Evolutionary conservation across 108 stramenopile species (phyloP), one percentile per base, ranked within the genome.

Genomic region (Stephanodiscus minutulus): DNA sequence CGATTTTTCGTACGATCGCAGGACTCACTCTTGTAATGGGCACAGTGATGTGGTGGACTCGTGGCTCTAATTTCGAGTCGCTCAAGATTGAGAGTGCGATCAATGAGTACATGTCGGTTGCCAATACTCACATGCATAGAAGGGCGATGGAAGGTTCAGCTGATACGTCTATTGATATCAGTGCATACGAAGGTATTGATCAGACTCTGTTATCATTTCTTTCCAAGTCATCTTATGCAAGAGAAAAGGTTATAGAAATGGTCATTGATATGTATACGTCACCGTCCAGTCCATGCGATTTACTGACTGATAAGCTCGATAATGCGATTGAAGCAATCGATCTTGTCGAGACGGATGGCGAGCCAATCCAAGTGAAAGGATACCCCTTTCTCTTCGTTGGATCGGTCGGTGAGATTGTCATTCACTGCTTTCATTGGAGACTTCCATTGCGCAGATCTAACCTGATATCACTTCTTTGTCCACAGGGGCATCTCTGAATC

Each of bases 311-410:
- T 20, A 20, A 52, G 21, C 25, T 72, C 0, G 61, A 72, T 9
- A 41, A 13, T 43, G 71, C 71, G 3, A 18, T 72, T n/a, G 60
- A 64, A 61, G 71, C 71, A 18, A 43, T 72, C 12, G 28, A 61
- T 1, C 27, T 72, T 13, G 5, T 18, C 1, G 49, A 61, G 43
- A 63, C 50, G 27, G 71, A 72, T 52, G 31, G 27, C 11, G 48
- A 72, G 4, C 71, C 71, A n/a, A 35, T 72, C 37, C 52, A 62
- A 55, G 61, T 63, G 49, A 31, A 49, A 0, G 71, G 49, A 7
- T 54, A 53, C 37, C 71, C 71, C 4, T 63, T 63, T 20, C 47
- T 75, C 20, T 75, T 58, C 47, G 74, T 75, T 41, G 74, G 74
- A 5, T 57, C 66, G 12, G 60, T 67, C 18, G 71, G 66, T 67